Evolutionary conservation across 2,329 filamentous ascomycete genomes (phyloP).

Genomic region (Magnaporthiopsis incrustans): DNA sequence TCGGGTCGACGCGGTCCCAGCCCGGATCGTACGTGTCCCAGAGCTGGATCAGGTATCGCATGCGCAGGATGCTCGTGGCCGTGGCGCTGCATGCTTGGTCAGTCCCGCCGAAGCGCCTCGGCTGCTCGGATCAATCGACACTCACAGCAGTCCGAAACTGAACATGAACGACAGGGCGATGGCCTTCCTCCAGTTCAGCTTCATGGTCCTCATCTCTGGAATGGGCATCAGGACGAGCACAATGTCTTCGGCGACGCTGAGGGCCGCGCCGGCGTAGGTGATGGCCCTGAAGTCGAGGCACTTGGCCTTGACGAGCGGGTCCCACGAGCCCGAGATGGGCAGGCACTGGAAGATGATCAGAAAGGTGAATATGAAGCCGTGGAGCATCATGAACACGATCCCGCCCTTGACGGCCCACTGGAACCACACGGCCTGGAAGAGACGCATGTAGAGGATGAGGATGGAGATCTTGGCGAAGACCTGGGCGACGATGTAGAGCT

Average conservation of each 20-base stretch:
- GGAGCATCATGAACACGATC: constrained; percentile 21
- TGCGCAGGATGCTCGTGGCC: constrained; percentile 5
- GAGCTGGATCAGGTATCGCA: constrained; percentile 3
- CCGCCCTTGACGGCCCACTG: constrained; percentile 11
- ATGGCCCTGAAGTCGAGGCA: constrained; percentile 40
- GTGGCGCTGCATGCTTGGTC: not conserved
- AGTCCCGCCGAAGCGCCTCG: not conserved
- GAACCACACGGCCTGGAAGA: constrained; percentile 14
- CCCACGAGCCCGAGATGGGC: constrained; percentile 43
- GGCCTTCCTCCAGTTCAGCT: constrained; percentile 36
- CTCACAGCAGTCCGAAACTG: constrained; percentile 29
- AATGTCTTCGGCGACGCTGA: constrained; percentile 34
- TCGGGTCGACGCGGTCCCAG: constrained; percentile 7
- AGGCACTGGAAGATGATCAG: constrained; percentile 33
- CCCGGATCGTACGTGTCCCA: constrained; percentile 4
- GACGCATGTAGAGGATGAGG: constrained; percentile 16
- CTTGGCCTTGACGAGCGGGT: constrained; percentile 37
- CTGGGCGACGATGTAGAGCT: constrained; percentile 18
- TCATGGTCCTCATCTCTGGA: constrained; percentile 28
- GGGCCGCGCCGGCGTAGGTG: constrained; percentile 37
- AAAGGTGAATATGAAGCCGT: constrained; percentile 24
- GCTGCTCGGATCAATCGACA: not conserved
- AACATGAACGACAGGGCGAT: constrained; percentile 36
- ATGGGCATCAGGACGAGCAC: constrained; percentile 34
- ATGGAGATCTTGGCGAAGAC: constrained; percentile 17